Conservation (phyloP, 202 grass and related monocot genomes). For the Setaria italica region DNA sequence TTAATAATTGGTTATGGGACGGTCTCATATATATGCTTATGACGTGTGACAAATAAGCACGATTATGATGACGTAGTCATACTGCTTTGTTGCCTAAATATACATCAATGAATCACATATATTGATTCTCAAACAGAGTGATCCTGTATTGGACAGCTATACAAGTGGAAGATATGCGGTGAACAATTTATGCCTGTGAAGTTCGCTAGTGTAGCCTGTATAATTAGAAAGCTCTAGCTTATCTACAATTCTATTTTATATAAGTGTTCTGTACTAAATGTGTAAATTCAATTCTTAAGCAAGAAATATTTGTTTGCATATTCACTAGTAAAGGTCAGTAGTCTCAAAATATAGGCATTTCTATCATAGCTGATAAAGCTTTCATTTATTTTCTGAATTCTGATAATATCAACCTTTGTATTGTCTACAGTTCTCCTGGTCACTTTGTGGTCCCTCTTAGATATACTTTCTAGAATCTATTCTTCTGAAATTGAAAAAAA, state of each 20-base stretch:
- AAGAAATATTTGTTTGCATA: not conserved
- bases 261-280: too few species aligned
- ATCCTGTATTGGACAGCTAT: not conserved
- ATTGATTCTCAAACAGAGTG: not conserved
- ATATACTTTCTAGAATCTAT: not conserved
- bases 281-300: too few species aligned
- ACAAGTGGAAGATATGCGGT: not conserved
- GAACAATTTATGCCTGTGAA: not conserved
- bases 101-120: not conserved
- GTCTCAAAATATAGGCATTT: too few species aligned
- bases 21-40: slow-evolving; percentile 23
- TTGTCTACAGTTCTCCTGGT: not conserved
- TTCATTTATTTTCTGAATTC: not conserved
- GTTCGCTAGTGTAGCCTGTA: not conserved
- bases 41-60: not conserved
- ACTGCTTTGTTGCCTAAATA: slow-evolving; percentile 27
- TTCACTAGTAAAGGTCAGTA: not conserved
- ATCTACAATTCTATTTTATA: not conserved
- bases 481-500: not conserved
- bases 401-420: not conserved
- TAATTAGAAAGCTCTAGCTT: not conserved
- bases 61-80: slow-evolving; percentile 8
- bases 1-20: slow-evolving; percentile 46
- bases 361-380: too few species aligned
- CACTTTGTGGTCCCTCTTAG: not conserved